These are phyloP conservation scores for Sporisorium reilianum DNA, from an alignment of 1,284 basidiomycete species.

Conservation along the genomic window DNA sequence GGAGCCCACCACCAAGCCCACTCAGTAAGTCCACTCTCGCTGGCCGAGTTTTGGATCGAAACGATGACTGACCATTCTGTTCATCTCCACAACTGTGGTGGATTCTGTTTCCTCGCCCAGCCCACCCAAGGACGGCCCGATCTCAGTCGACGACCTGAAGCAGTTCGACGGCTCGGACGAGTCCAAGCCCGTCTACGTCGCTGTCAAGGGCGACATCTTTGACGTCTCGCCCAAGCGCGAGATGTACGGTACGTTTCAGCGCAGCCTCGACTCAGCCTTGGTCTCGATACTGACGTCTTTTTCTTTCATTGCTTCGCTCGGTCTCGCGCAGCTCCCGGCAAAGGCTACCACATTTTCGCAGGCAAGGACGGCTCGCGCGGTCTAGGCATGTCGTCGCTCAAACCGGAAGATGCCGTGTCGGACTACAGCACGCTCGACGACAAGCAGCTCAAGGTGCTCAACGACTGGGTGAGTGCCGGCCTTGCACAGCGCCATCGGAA, in stretches of 20 bases:
- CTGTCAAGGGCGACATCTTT: conserved; percentile 88
- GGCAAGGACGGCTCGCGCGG: conserved; percentile 81
- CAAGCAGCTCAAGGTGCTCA: conserved; percentile 83
- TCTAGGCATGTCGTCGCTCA: conserved; percentile 80
- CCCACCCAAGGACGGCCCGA: conserved; percentile 82
- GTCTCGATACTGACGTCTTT: background rate
- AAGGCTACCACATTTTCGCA: conserved; percentile 73
- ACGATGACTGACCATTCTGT: background rate
- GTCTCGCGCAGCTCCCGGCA: conserved; percentile 46
- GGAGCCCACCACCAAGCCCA: conserved; percentile 58
- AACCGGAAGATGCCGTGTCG: conserved; percentile 85
- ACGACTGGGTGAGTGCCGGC: conserved; percentile 79
- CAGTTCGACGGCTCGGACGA: conserved; percentile 78
- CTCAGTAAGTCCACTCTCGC: conserved; percentile 45
- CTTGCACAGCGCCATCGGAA: background rate
- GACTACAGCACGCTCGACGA: conserved; percentile 85
- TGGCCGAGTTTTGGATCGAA: background rate
- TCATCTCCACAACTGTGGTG: no score
- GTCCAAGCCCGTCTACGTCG: conserved; percentile 82
- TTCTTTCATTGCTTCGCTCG: background rate
- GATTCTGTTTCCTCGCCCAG: no score
- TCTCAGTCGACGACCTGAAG: conserved; percentile 78
- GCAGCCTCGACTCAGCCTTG: background rate
- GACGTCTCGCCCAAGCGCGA: conserved; percentile 82
- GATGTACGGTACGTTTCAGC: conserved; percentile 78